Evolutionary conservation across 2,329 filamentous ascomycete genomes (phyloP).

Genomic region (Pseudogymnoascus sp.): DNA sequence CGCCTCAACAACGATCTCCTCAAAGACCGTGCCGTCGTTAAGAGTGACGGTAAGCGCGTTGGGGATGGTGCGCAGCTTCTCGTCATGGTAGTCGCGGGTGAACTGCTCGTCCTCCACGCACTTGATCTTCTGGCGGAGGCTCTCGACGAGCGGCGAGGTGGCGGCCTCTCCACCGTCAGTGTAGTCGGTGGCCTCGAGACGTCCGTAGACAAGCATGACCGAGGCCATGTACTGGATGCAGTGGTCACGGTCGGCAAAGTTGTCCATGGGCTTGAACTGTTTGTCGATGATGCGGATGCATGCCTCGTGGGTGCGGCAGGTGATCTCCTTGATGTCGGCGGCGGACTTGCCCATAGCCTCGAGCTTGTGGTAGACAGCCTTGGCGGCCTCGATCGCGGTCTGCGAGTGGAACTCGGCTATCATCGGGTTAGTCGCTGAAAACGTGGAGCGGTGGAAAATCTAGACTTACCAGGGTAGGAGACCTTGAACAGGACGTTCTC

Average conservation of each 20-base stretch:
- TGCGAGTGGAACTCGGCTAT: conserved; percentile 94
- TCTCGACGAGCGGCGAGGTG: conserved; percentile 80
- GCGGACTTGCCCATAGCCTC: conserved; percentile 81
- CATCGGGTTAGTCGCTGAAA: conserved; percentile 20
- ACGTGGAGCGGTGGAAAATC: background rate
- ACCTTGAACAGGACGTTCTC: conserved; percentile 99
- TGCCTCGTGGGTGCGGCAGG: conserved; percentile 94
- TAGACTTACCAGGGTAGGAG: conserved; percentile 74
- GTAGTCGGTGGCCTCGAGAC: conserved; percentile 90
- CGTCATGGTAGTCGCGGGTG: conserved; percentile 93
- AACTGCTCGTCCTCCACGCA: conserved; percentile 95
- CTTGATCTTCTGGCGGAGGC: conserved; percentile 83
- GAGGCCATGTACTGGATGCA: conserved; percentile 99
- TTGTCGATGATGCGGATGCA: conserved; percentile 99
- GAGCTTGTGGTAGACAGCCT: conserved; percentile 79
- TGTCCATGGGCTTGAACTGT: conserved; percentile 99
- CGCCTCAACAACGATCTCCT: conserved; percentile 88
- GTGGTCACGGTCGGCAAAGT: conserved; percentile 98
- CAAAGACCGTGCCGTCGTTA: conserved; percentile 85
- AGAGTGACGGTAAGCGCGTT: conserved; percentile 93
- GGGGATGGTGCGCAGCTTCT: conserved; percentile 86
- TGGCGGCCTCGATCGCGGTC: conserved; percentile 90
- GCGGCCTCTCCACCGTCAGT: conserved; percentile 87
- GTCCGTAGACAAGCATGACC: conserved; percentile 92
- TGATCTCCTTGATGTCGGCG: conserved; percentile 85